A percentile compares a stretch with the other conserved stretches of the same genome.
These are phyloP conservation scores for Aurifilum marmelostoma DNA, from an alignment of 2,329 filamentous ascomycete species.

Conservation along the genomic window DNA sequence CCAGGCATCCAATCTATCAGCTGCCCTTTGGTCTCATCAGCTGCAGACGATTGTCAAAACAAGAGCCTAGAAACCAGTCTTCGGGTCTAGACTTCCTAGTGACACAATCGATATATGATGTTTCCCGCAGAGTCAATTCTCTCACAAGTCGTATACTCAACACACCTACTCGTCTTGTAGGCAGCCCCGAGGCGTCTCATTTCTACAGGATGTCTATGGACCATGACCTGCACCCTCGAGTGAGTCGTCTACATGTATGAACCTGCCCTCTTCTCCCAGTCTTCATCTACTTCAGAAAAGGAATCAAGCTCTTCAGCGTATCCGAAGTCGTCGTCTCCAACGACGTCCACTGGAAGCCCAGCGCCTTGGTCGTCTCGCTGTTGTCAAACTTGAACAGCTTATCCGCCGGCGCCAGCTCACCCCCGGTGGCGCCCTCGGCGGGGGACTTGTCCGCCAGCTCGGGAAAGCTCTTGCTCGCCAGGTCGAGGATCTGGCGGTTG, in stretches of 20 bases:
- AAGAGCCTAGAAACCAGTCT: background rate
- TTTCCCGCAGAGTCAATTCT: background rate
- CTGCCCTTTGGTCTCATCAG: background rate
- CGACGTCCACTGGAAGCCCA: constrained; percentile 65
- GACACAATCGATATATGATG: background rate
- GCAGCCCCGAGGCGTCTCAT: background rate
- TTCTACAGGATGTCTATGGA: background rate
- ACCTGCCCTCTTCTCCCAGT: background rate
- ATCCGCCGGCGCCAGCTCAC: constrained; percentile 44
- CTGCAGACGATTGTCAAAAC: background rate
- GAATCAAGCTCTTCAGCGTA: constrained; percentile 65
- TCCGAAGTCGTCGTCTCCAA: constrained; percentile 67
- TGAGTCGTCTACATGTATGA: background rate
- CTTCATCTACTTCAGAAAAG: constrained; percentile 37
- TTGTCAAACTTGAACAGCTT: constrained; percentile 61
- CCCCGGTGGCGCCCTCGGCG: constrained; percentile 46
- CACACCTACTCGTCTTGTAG: background rate
- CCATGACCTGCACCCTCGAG: background rate
- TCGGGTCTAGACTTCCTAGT: background rate
- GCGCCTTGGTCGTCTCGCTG: constrained; percentile 57
- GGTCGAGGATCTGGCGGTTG: constrained; percentile 49
- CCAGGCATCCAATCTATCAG: background rate
- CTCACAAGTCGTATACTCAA: background rate
- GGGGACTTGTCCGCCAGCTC: constrained; percentile 54
- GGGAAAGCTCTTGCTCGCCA: constrained; percentile 53